Evolutionary conservation across 371 early-diverging fungal genomes (phyloP), one percentile per base, ranked within the genome.

Genomic region (Rhizopus arrhizus): DNA sequence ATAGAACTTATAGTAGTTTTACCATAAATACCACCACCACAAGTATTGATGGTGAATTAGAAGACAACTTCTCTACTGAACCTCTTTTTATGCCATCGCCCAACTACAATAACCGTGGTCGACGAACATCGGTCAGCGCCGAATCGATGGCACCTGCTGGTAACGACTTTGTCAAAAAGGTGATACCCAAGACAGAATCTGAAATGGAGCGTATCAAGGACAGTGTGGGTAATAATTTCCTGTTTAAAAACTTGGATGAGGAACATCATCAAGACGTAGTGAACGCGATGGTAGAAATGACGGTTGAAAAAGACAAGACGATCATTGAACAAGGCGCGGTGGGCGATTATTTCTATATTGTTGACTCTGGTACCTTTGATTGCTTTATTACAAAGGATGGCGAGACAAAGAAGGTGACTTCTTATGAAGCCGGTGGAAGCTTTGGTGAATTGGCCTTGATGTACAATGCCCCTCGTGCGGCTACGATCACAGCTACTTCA

Each of bases 261-360:
- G 97, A 97, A 57, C 94, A 95, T 72, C 91, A 91, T 65, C 84
- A 81, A 64, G 96, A 95, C 66, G 94, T 97, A 2, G 89, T 96
- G 4, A 87, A 95, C 64, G 95, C 96, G 12, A 95, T 96, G 96
- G 84, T 86, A 38, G 97, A 95, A 73, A 56, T 43, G 13, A 33
- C 22, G 6, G 89, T 94, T 33, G 34, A 59, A 35, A 47, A 80
- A 36, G 91, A 89, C 16, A 91, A 88, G 64, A 83, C 80, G 54
- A 87, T 99, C 33, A 96, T 97, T 60, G 85, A 81, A 38, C 97
- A 99, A 74, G 98, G 96, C 43, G 97, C 88, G 40, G 90, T 92
- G 12, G 98, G 96, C 41, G 96, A 95, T 81, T 95, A 81, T 76
- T 97, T 98, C 73, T 98, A 97, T 74, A 89, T 96, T 12, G 95